phyloP scores from a whole-genome alignment of 1,139 yeast species.

The Taiozyma sp. region DNA sequence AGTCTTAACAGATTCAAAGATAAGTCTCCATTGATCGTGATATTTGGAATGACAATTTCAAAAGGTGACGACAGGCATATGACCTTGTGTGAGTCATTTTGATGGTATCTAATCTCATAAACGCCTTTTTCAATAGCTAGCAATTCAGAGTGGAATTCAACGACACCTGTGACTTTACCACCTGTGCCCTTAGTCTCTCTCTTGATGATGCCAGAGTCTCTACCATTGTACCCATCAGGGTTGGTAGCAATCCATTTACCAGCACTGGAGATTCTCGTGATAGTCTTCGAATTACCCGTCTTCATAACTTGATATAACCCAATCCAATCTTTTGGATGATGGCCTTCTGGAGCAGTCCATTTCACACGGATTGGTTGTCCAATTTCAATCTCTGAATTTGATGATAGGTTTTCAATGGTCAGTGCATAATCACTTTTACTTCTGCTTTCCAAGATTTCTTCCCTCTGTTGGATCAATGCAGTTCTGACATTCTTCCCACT shows the following conservation, averaged over 20 bases:
- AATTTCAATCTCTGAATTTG: slow-evolving; percentile 27
- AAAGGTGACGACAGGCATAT: slow-evolving; percentile 67
- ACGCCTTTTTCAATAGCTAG: slow-evolving; percentile 69
- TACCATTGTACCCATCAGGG: slow-evolving; percentile 25
- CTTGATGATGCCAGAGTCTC: slow-evolving; percentile 14
- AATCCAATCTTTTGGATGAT: slow-evolving; percentile 61
- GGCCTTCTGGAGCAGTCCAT: slow-evolving; percentile 52
- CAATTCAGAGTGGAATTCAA: slow-evolving; percentile 45
- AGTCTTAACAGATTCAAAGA: slow-evolving; percentile 17
- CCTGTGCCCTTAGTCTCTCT: slow-evolving; percentile 25
- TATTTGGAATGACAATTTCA: slow-evolving; percentile 45
- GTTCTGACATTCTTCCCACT: not conserved
- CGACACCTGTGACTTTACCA: slow-evolving; percentile 40
- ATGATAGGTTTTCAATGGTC: slow-evolving; percentile 13
- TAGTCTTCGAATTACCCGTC: slow-evolving; percentile 53
- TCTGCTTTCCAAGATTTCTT: slow-evolving; percentile 4
- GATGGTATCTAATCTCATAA: slow-evolving; percentile 75
- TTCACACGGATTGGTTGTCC: slow-evolving; percentile 53
- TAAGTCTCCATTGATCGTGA: slow-evolving; percentile 35
- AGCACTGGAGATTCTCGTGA: slow-evolving; percentile 58
- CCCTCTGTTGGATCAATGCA: not conserved
- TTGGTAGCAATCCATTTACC: slow-evolving; percentile 68
- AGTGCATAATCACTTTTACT: slow-evolving; percentile 13
- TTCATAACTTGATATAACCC: slow-evolving; percentile 69
- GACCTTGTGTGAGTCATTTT: slow-evolving; percentile 67